phyloP scores from a whole-genome alignment of 306 rosid genomes.

The Trifolium dubium region DNA sequence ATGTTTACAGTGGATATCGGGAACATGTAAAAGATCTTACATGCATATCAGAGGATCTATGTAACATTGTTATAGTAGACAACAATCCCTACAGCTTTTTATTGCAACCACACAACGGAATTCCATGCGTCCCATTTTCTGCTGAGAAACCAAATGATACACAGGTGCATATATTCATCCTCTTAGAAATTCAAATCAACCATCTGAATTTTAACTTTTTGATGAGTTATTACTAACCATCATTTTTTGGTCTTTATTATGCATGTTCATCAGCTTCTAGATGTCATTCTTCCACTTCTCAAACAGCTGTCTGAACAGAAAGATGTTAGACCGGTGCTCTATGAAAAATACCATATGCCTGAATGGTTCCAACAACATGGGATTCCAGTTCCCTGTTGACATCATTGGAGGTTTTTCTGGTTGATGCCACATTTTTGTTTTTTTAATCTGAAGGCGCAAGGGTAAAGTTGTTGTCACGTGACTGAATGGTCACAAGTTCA shows the following conservation, averaged over 20 bases:
- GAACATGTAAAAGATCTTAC: constrained; percentile 88
- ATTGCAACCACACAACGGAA: constrained; percentile 88
- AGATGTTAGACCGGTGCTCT: constrained; percentile 75
- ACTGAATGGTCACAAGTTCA: too few relatives aligned
- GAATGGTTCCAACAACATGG: constrained; percentile 94
- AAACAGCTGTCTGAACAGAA: constrained; percentile 63
- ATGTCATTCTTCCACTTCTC: constrained; percentile 87
- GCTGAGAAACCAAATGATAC: constrained; percentile 76
- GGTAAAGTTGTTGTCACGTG: too few relatives aligned
- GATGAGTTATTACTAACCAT: constrained; percentile 29
- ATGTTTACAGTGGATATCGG: constrained; percentile 62
- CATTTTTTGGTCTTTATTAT: constrained; percentile 25
- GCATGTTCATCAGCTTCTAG: constrained; percentile 66
- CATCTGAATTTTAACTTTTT: constrained; percentile 1
- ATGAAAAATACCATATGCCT: constrained; percentile 75
- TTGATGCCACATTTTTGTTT: not conserved
- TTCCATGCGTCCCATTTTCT: constrained; percentile 86
- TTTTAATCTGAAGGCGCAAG: not conserved
- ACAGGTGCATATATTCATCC: constrained; percentile 58
- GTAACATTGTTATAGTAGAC: constrained; percentile 76
- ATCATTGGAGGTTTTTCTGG: constrained; percentile 21
- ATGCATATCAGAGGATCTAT: constrained; percentile 65
- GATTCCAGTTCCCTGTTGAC: constrained; percentile 57
- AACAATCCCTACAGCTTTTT: constrained; percentile 89
- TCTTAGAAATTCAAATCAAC: constrained; percentile 19